These are phyloP conservation scores for Chlorella sp. DNA, from an alignment of 139 green algal species.

Conservation along the genomic window DNA sequence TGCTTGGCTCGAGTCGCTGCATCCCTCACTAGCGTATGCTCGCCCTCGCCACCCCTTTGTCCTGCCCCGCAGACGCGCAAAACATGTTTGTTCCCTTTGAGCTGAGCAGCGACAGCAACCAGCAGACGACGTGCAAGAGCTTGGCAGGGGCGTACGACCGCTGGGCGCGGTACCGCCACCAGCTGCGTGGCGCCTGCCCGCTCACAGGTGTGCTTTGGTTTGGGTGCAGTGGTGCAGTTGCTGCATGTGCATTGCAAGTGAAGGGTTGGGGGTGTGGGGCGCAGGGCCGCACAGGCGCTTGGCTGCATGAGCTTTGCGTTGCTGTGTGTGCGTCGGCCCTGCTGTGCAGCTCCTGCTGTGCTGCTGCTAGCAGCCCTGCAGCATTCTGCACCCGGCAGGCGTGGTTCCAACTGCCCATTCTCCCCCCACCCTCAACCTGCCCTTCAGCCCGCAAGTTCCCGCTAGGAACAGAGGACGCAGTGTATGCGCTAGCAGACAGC, in stretches of 20 bases:
- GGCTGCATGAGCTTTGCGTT: no score
- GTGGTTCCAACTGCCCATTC: background rate
- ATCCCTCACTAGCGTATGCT: background rate
- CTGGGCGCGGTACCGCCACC: background rate
- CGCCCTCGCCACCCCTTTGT: background rate
- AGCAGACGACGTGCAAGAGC: background rate
- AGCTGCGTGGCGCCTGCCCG: background rate
- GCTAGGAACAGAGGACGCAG: background rate
- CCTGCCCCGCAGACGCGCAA: background rate
- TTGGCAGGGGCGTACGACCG: background rate
- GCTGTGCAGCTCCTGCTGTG: no score
- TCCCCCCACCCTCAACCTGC: background rate
- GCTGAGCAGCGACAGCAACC: background rate
- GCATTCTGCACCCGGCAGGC: no score
- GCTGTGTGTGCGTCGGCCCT: no score
- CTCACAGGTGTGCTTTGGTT: conserved; percentile 14
- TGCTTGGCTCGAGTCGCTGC: no score
- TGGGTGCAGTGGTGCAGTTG: no score
- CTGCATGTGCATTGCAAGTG: no score
- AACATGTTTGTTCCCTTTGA: conserved; percentile 1
- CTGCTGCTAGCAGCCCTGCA: no score
- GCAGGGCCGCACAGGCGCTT: no score
- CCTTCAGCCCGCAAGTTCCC: conserved; percentile 7
- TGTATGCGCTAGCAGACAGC: background rate
- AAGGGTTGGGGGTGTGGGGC: no score